A percentile compares a stretch with the other conserved stretches of the same genome.
These are phyloP conservation scores for Cenchrus americanus DNA, from an alignment of 176 grass and related monocot species.

Conservation along the genomic window DNA sequence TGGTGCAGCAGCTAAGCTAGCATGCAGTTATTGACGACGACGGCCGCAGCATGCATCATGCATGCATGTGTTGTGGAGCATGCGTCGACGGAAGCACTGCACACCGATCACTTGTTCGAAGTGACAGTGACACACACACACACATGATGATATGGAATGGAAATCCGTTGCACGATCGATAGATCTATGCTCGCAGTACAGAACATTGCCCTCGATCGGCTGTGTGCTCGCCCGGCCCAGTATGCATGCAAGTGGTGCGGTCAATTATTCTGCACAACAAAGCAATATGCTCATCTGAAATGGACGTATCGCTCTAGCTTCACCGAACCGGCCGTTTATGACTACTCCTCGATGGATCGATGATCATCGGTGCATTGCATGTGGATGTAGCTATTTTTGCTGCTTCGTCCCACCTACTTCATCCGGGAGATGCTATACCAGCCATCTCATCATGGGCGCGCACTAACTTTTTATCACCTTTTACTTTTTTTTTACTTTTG, in stretches of 20 bases:
- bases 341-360: neutral
- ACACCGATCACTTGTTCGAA: neutral
- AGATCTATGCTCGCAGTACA: neutral
- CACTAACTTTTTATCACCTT: neutral
- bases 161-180: neutral
- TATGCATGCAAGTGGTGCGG: neutral
- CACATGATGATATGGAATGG: neutral
- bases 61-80: neutral
- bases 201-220: neutral
- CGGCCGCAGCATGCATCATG: neutral
- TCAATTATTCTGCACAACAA: slow-evolving; percentile 16
- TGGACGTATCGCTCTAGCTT: neutral
- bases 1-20: neutral
- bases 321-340: neutral
- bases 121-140: neutral
- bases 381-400: neutral
- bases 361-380: neutral
- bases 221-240: neutral
- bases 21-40: too few relatives aligned
- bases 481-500: neutral
- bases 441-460: neutral
- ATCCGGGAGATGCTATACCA: neutral
- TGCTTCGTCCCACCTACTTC: neutral
- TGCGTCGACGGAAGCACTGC: neutral
- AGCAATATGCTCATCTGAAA: neutral